Base-by-base conservation (phyloP, 2,329 filamentous ascomycete genomes). In the Cladophialophora exuberans region DNA sequence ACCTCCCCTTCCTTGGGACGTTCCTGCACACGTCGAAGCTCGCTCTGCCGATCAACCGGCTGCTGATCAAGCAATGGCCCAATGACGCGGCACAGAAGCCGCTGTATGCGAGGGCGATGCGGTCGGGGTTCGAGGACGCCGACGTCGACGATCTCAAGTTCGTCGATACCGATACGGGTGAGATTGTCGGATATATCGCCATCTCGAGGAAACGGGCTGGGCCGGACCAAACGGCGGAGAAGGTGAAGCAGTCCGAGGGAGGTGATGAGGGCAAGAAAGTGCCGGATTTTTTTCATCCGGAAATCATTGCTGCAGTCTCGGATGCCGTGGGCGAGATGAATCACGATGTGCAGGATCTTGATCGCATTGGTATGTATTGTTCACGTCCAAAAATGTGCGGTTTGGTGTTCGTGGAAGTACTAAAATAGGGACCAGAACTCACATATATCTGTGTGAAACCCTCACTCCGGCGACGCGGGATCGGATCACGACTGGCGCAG, bases 21-120 rank as follows among this genome's bases (percentile, higher is more conserved):
- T 31, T 47, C 6, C n/a, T 47, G 5, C 31, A 35, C 31, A 33
- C 26, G 17, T 36, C 17, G 18, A 47, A 47, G 26, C 26, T 47
- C 9, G 28, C 26, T 4, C 26, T 47, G 10, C 26, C 44, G 17
- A 36, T 47, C 20, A 47, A 47, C 13, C 44, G 44, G 4, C 44
- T 47, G 28, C 20, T 47, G 10, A 35, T 33, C 28, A 36, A 35
- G 11, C 28, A 47, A 9, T 47, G 44, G 44, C 44, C 28, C 13
- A 47, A 47, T 13, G 30, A 47, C 6, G 31, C 30, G 6, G 44
- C 44, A 9, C 44, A 47, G 18, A 47, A 33, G 25, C 44, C 44
- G 13, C 44, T 35, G 10, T 47, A 47, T 10, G 30, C 17, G 25
- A 23, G 17, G 15, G 44, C 44, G 6, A 23, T 36, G 13, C 18